Conservation (phyloP, 805 yeast genomes). For the Cyberlindnera samutprakarnensis region DNA sequence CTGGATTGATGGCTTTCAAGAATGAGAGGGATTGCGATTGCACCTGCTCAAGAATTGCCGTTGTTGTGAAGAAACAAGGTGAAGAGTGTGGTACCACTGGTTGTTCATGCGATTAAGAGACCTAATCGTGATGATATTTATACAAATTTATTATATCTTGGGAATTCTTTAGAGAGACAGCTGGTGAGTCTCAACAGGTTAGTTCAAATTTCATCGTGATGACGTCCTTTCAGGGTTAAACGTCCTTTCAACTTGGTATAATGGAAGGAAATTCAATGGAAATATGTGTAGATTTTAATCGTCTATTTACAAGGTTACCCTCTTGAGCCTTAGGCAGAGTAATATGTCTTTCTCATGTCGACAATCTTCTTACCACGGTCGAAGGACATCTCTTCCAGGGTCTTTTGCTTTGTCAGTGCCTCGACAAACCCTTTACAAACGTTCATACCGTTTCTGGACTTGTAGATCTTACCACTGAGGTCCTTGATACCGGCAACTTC, state of each 20-base stretch:
- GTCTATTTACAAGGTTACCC: no score
- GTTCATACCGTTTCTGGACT: slow-evolving; percentile 91
- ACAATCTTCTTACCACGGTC: slow-evolving; percentile 93
- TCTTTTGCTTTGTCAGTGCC: slow-evolving; percentile 73
- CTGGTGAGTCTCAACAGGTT: no score
- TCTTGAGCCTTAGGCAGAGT: slow-evolving; percentile 48
- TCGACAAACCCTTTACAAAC: slow-evolving; percentile 85
- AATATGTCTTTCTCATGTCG: slow-evolving; percentile 86
- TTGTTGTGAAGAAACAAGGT: slow-evolving; percentile 11
- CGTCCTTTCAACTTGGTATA: no score
- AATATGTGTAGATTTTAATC: no score
- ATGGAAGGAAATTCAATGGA: no score
- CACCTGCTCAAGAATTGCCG: slow-evolving; percentile 16
- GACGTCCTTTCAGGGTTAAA: no score
- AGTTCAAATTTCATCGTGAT: no score
- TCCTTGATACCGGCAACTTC: slow-evolving; percentile 92
- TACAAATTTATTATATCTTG: no score
- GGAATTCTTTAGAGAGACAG: no score
- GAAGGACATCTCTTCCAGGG: slow-evolving; percentile 81
- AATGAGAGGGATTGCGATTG: slow-evolving; percentile 23
- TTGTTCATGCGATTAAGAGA: slow-evolving; percentile 20
- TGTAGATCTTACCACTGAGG: slow-evolving; percentile 82
- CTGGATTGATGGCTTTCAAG: slow-evolving; percentile 6
- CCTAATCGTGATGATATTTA: no score
- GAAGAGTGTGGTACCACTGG: slow-evolving; percentile 22